phyloP scores from a whole-genome alignment of 148 eudicot species.

The Cornus kousa region DNA sequence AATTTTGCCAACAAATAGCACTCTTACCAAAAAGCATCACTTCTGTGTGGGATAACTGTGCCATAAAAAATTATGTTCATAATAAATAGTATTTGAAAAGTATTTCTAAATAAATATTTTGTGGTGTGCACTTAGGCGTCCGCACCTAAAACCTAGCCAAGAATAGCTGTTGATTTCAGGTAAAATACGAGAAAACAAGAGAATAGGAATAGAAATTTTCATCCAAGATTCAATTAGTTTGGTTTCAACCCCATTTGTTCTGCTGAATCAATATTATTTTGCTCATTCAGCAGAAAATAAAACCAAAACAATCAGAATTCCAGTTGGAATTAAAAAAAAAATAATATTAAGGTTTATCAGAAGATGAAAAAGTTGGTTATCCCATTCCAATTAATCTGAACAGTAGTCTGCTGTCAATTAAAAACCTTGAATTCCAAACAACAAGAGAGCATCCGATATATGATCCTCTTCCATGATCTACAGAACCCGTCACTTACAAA shows the following conservation, averaged over 20 bases:
- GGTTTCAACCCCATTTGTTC: neutral
- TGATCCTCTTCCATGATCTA: constrained; percentile 1
- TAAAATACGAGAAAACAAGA: neutral
- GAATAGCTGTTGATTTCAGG: neutral
- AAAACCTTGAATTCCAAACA: neutral
- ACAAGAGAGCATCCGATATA: no score
- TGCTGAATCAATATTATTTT: neutral
- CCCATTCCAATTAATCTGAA: neutral
- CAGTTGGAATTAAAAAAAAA: neutral
- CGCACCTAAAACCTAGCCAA: neutral
- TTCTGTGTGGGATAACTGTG: neutral
- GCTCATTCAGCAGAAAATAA: neutral
- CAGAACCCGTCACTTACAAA: neutral
- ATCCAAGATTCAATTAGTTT: neutral
- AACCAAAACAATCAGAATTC: neutral
- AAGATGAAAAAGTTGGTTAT: no score
- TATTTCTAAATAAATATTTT: neutral
- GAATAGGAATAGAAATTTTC: neutral
- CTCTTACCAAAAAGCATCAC: neutral
- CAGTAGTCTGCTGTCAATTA: neutral
- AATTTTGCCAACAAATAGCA: neutral
- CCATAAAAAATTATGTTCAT: neutral
- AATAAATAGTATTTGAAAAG: neutral
- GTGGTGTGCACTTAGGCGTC: neutral
- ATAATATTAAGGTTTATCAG: neutral